A percentile compares a stretch with the other conserved stretches of the same genome.
Evolutionary conservation across 371 early-diverging fungal species (phyloP).

Genomic region (Rhizopus stolonifer): DNA sequence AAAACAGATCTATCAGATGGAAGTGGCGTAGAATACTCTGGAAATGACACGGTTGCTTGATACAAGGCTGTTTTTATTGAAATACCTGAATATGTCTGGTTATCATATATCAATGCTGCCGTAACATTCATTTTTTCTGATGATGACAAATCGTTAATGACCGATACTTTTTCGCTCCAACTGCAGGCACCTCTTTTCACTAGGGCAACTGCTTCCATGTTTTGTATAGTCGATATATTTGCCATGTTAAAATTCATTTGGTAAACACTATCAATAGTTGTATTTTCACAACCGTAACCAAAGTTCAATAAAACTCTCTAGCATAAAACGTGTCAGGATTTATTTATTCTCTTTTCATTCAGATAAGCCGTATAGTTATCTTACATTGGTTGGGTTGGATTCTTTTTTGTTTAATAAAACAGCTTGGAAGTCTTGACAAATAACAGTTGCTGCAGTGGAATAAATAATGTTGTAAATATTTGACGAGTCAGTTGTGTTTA

Average conservation of each 20-base stretch:
- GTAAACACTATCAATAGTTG: slow-evolving; percentile 12
- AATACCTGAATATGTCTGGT: slow-evolving; percentile 12
- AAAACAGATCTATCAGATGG: slow-evolving; percentile 16
- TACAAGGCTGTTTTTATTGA: not conserved
- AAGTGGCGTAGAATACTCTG: slow-evolving; percentile 6
- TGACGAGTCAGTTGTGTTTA: slow-evolving; percentile 5
- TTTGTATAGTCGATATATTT: slow-evolving; percentile 1
- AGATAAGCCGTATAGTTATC: not conserved
- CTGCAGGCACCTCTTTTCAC: slow-evolving; percentile 27
- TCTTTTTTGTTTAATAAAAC: slow-evolving; percentile 8
- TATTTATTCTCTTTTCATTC: not conserved
- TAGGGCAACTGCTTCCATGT: slow-evolving; percentile 23
- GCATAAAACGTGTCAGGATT: not conserved
- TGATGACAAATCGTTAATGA: slow-evolving; percentile 11
- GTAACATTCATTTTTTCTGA: slow-evolving; percentile 11
- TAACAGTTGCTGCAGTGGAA: slow-evolving; percentile 11
- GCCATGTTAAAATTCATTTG: slow-evolving; percentile 14
- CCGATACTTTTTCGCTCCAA: slow-evolving; percentile 30
- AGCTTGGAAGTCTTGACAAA: slow-evolving; percentile 26
- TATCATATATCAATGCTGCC: slow-evolving; percentile 30
- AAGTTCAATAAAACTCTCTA: slow-evolving; percentile 31
- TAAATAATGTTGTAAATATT: slow-evolving; percentile 2
- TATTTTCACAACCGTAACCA: slow-evolving; percentile 21
- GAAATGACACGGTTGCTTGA: not conserved
- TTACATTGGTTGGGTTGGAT: slow-evolving; percentile 15